Evolutionary conservation across 2,329 filamentous ascomycete species (phyloP).

Genomic region (Alternaria sp.): DNA sequence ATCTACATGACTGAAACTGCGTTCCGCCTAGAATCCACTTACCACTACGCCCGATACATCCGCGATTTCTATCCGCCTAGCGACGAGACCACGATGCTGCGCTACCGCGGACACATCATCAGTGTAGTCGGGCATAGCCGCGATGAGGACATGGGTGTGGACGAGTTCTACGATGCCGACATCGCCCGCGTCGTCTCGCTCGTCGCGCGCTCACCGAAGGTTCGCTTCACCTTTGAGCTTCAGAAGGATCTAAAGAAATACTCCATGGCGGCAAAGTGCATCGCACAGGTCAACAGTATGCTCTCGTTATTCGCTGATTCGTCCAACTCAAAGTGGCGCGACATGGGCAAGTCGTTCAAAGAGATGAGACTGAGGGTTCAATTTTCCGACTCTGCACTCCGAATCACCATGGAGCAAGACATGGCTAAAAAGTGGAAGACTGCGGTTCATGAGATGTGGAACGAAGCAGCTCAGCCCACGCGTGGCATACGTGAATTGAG

Average conservation of each 20-base stretch:
- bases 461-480: background rate
- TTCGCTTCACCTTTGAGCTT: background rate
- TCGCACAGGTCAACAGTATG: background rate
- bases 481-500: background rate
- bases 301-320: background rate
- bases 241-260: background rate
- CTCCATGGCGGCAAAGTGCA: background rate
- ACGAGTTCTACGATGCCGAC: background rate
- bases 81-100: background rate
- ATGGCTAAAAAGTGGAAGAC: background rate
- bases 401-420: background rate
- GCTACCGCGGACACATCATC: background rate
- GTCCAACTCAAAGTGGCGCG: background rate
- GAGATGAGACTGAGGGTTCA: background rate
- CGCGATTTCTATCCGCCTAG: background rate
- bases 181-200: background rate
- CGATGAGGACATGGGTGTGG: background rate
- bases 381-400: background rate
- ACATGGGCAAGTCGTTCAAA: background rate
- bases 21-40: background rate
- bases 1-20: constrained; percentile 4
- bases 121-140: background rate
- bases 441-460: background rate
- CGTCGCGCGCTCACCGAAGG: background rate
- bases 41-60: background rate